These are phyloP conservation scores for Dioscorea dumetorum DNA, from an alignment of 106 monocot genomes.

Conservation along the genomic window DNA sequence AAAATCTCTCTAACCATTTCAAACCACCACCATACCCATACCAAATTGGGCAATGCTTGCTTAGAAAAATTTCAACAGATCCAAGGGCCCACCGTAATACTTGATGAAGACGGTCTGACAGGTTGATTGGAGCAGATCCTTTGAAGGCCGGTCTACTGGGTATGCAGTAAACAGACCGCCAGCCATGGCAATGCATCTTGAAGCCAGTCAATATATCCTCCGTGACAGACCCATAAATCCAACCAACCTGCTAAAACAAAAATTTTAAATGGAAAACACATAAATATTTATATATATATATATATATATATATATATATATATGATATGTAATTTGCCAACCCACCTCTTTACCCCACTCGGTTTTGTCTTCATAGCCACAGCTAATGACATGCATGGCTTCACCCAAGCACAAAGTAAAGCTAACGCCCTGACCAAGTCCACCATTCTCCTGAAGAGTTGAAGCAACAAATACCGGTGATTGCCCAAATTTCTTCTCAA, in stretches of 20 bases:
- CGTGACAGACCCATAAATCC: constrained; percentile 83
- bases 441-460: constrained; percentile 40
- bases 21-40: constrained; percentile 76
- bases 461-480: constrained; percentile 66
- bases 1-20: constrained; percentile 63
- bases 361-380: constrained; percentile 81
- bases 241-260: constrained; percentile 55
- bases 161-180: constrained; percentile 86
- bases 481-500: constrained; percentile 84
- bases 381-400: constrained; percentile 73
- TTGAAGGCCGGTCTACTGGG: constrained; percentile 74
- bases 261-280: not conserved
- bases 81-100: constrained; percentile 85
- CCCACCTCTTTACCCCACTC: constrained; percentile 87
- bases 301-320: not conserved
- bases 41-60: constrained; percentile 85
- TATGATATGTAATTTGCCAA: not conserved
- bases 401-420: constrained; percentile 36
- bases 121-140: constrained; percentile 84
- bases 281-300: not conserved
- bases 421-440: constrained; percentile 10
- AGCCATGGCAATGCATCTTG: constrained; percentile 91
- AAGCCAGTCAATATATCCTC: constrained; percentile 85
- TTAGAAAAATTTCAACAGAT: constrained; percentile 78
- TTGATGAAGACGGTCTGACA: constrained; percentile 78